Conservation (phyloP, 2,329 filamentous ascomycete species). For the Scortechinia acanthostroma region DNA sequence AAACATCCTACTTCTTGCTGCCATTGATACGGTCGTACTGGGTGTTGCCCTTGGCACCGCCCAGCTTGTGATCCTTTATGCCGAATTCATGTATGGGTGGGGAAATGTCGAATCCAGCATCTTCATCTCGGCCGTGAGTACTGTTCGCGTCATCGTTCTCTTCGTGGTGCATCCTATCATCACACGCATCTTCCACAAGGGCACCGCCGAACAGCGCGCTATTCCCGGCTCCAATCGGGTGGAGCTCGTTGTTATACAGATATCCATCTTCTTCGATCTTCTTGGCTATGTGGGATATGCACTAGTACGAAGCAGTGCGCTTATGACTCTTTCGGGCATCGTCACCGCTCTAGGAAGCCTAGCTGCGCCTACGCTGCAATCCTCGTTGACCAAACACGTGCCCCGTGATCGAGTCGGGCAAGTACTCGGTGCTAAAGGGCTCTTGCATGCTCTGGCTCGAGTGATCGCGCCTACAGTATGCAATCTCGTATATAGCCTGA, state of each 20-base stretch:
- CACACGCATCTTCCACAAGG: not conserved
- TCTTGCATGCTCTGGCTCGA: conserved; percentile 1
- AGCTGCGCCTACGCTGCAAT: not conserved
- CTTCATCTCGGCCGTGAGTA: not conserved
- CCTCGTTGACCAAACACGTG: not conserved
- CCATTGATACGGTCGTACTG: not conserved
- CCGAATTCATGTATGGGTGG: not conserved
- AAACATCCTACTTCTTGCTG: not conserved
- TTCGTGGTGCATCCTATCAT: not conserved
- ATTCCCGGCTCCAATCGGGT: not conserved
- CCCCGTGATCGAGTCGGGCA: not conserved
- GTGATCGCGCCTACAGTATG: not conserved
- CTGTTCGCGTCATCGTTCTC: not conserved
- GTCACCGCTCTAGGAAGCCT: not conserved
- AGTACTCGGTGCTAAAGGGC: not conserved
- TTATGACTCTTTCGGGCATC: not conserved
- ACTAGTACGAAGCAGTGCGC: not conserved
- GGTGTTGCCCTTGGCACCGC: not conserved
- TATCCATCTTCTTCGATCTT: not conserved
- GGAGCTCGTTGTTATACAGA: not conserved
- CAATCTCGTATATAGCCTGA: not conserved
- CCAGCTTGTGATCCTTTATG: not conserved
- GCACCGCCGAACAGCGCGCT: not conserved
- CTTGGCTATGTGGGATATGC: not conserved
- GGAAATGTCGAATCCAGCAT: not conserved